Evolutionary conservation across 108 stramenopile species (phyloP).

Genomic region (Ochromonas danica): DNA sequence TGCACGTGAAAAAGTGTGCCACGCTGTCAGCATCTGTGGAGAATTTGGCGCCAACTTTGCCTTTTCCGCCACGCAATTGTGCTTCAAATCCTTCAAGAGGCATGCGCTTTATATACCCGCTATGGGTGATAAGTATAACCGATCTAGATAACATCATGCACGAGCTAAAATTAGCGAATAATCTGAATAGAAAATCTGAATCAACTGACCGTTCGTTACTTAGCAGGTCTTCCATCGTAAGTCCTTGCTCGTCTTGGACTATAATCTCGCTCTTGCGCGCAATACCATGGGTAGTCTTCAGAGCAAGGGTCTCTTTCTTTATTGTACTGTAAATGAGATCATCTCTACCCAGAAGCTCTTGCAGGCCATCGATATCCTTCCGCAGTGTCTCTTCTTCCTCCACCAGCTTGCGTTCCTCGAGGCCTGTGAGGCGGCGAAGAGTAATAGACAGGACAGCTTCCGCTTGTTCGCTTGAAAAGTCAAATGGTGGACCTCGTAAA

Average conservation of each 20-base stretch:
- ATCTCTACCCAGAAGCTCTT: slow-evolving; percentile 60
- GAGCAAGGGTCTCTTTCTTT: not conserved
- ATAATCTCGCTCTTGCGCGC: not conserved
- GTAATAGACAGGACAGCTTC: slow-evolving; percentile 83
- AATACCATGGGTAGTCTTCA: not conserved
- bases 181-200: not conserved
- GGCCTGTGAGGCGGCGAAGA: slow-evolving; percentile 79
- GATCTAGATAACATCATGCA: not conserved
- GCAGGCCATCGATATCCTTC: slow-evolving; percentile 50
- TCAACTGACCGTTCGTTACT: slow-evolving; percentile 62
- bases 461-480: slow-evolving; percentile 36
- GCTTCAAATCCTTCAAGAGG: slow-evolving; percentile 82
- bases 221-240: slow-evolving; percentile 78
- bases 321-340: not conserved
- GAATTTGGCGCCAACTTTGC: slow-evolving; percentile 67
- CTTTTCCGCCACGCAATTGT: slow-evolving; percentile 58
- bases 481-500: slow-evolving; percentile 58
- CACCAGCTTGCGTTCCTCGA: slow-evolving; percentile 77
- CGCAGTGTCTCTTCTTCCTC: slow-evolving; percentile 68
- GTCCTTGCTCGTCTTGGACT: slow-evolving; percentile 53
- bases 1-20: slow-evolving; percentile 87
- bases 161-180: slow-evolving; percentile 25
- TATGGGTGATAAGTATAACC: slow-evolving; percentile 83
- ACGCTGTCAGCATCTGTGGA: slow-evolving; percentile 71
- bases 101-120: slow-evolving; percentile 94